Evolutionary conservation across 2,329 filamentous ascomycete species (phyloP).

Genomic region (Leptographium procerum): DNA sequence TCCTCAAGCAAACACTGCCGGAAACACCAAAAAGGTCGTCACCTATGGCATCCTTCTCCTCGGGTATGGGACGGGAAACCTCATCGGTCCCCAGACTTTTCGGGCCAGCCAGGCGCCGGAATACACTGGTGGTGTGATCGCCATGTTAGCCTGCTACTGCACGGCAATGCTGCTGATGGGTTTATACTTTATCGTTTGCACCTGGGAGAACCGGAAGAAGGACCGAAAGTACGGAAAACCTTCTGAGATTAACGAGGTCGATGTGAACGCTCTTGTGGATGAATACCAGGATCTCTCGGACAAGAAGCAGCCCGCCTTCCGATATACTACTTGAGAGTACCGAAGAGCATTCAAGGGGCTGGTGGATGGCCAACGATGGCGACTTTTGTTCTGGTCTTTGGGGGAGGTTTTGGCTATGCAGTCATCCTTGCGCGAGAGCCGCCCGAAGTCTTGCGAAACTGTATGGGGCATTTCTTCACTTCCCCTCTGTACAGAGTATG

Average conservation of each 20-base stretch:
- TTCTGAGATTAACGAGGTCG: not conserved
- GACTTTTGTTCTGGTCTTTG: not conserved
- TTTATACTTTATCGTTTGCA: constrained; percentile 28
- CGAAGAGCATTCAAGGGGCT: not conserved
- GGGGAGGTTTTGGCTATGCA: not conserved
- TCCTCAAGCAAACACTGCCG: constrained; percentile 9
- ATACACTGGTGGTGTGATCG: constrained; percentile 42
- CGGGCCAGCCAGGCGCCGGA: constrained; percentile 38
- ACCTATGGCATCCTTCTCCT: constrained; percentile 4
- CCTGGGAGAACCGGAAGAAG: constrained; percentile 30
- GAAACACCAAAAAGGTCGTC: constrained; percentile 7
- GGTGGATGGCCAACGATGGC: not conserved
- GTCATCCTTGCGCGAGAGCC: not conserved
- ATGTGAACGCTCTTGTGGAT: not conserved
- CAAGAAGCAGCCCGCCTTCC: constrained; percentile 11
- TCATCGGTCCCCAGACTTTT: constrained; percentile 48
- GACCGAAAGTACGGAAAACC: not conserved
- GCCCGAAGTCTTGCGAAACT: too few species aligned
- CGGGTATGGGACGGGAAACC: constrained; percentile 33
- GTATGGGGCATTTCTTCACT: too few species aligned
- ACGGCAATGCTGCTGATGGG: constrained; percentile 30
- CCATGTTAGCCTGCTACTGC: constrained; percentile 39
- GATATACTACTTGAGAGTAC: constrained; percentile 15
- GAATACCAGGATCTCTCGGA: not conserved
- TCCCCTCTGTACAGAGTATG: not conserved